Evolutionary conservation across 768 basidiomycete genomes (phyloP), one percentile per base, ranked within the genome.

Genomic region (Cyclocybe cylindracea): DNA sequence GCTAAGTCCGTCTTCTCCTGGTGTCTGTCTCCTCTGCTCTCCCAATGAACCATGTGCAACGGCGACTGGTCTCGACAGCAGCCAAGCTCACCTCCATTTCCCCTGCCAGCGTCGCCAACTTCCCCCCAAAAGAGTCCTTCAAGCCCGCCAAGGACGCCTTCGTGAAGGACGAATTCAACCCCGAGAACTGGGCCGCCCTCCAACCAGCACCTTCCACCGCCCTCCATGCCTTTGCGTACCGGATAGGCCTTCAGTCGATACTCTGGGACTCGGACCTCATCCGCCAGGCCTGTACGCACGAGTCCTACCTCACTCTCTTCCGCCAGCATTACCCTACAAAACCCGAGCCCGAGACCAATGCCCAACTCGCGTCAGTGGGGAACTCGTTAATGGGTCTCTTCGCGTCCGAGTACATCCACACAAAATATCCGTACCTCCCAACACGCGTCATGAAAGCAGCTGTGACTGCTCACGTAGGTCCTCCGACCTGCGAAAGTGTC

Each of bases 381-480:
- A 97, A 97, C 74, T 78, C 90, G 0, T 78, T 97, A 50, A 82
- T 97, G 72, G 95, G 95, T 48, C 77, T 97, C 31, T 94, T 97
- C 66, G 89, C 92, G 7, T 71, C 91, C 2, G 95, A 98, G 70
- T 84, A 87, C 65, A 72, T 97, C 37, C 79, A 89, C 49, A 76
- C 85, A 10, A 77, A 83, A 40, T 98, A 89, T 68, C 96, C 96
- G 0, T 87, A 95, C 63, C 80, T 98, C 24, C 96, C 96, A 1
- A 94, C 92, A 16, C 85, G 91, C 48, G 94, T 94, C 18, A 72
- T 92, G 59, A 95, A 97, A 71, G 89, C 91, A 5, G 94, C 91
- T 10, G 84, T 96, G 51, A 94, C 91, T 38, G 91, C 94, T 48
- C 91, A 92, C 68, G 95, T 94, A 32, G 96, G 96, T 10, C 86